phyloP scores from a whole-genome alignment of 2,329 filamentous ascomycete species.

The Aspergillus piperis region DNA sequence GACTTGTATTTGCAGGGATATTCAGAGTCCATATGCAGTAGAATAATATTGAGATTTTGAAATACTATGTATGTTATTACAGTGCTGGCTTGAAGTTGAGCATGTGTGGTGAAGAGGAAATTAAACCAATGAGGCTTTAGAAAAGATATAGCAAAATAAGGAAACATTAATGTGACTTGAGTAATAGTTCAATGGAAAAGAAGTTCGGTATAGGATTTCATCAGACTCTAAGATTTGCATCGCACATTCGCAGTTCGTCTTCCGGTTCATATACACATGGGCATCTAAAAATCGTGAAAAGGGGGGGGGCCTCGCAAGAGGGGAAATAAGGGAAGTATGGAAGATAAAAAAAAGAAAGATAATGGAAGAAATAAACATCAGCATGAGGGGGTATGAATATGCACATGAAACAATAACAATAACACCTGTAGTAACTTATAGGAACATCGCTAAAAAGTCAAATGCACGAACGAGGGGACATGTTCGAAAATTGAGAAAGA shows the following conservation, averaged over 20 bases:
- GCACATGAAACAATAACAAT: neutral
- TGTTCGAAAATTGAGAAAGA: neutral
- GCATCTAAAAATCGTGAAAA: neutral
- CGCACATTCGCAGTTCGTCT: neutral
- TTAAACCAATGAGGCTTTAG: neutral
- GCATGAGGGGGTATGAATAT: neutral
- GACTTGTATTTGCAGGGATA: too few species aligned
- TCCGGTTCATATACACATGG: neutral
- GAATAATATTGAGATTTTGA: too few species aligned
- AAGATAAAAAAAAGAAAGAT: neutral
- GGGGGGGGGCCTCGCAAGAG: too few species aligned
- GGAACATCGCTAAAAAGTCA: neutral
- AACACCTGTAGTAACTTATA: neutral
- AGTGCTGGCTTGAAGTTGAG: too few species aligned
- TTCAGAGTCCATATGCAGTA: too few species aligned
- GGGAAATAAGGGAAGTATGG: neutral
- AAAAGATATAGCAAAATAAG: neutral
- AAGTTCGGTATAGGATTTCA: neutral
- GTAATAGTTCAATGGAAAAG: too few species aligned
- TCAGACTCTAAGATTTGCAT: neutral
- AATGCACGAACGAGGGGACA: neutral
- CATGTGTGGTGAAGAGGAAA: neutral
- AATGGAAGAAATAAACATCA: neutral
- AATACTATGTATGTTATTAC: too few species aligned
- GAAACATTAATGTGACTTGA: neutral